phyloP scores from a whole-genome alignment of 371 early-diverging fungal species.

The Thermomucor indicae-seudaticae region DNA sequence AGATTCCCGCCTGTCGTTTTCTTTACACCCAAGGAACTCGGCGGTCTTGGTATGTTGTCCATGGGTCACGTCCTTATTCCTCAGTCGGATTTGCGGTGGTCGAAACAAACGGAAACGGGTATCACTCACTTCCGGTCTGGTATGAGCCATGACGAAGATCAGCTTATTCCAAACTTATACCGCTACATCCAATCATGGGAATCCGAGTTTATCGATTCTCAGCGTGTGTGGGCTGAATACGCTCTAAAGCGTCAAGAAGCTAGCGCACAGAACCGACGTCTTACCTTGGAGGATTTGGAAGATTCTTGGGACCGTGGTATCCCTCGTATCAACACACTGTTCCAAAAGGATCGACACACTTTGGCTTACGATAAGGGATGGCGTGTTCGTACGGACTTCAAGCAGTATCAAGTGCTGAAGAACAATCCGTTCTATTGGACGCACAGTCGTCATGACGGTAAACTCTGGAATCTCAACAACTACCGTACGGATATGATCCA shows the following conservation, averaged over 20 bases:
- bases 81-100: conserved; percentile 95
- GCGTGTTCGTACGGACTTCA: conserved; percentile 96
- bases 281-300: conserved; percentile 96
- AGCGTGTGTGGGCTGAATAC: conserved; percentile 99
- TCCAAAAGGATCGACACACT: conserved; percentile 95
- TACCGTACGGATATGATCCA: conserved; percentile 99
- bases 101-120: conserved; percentile 94
- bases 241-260: conserved; percentile 97
- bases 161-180: conserved; percentile 96
- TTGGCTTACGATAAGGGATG: conserved; percentile 99
- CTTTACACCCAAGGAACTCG: conserved; percentile 89
- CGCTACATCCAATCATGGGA: conserved; percentile 99
- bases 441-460: conserved; percentile 92
- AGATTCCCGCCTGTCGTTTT: conserved; percentile 98
- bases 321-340: conserved; percentile 97
- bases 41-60: conserved; percentile 98
- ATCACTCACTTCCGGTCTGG: conserved; percentile 98
- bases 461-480: conserved; percentile 95
- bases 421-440: conserved; percentile 98
- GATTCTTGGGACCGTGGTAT: conserved; percentile 99
- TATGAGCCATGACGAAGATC: conserved; percentile 97
- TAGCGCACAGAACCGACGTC: conserved; percentile 89
- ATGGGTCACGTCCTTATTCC: conserved; percentile 98
- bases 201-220: conserved; percentile 97
- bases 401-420: conserved; percentile 94